A percentile compares a stretch with the other conserved stretches of the same genome.
Conservation (phyloP, 805 yeast genomes). For the Limtongozyma cylindracea region DNA sequence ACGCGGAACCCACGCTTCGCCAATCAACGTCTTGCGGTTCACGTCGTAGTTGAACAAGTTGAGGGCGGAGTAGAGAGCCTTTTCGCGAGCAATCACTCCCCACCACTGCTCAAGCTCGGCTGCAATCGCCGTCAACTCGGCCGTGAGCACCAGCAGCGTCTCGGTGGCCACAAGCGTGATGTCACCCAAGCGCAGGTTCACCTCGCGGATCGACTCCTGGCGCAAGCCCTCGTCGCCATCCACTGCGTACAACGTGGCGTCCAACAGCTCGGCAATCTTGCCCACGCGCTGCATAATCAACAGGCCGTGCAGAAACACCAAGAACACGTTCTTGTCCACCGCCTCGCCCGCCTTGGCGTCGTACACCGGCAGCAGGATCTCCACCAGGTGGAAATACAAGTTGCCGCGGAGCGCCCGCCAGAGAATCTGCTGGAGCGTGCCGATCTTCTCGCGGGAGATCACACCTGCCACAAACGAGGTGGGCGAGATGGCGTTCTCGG, state of each 20-base stretch:
- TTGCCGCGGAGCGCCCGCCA: slow-evolving; percentile 94
- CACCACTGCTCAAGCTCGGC: slow-evolving; percentile 23
- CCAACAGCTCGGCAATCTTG: slow-evolving; percentile 75
- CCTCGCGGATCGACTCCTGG: slow-evolving; percentile 7
- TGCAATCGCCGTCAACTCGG: slow-evolving; percentile 63
- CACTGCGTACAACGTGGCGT: slow-evolving; percentile 49
- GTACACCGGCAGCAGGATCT: slow-evolving; percentile 41
- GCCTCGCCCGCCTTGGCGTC: slow-evolving; percentile 30
- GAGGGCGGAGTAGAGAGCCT: too few relatives aligned
- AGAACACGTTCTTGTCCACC: slow-evolving; percentile 58
- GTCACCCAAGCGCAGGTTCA: slow-evolving; percentile 8
- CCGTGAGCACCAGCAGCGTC: slow-evolving; percentile 25
- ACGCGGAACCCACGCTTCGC: slow-evolving; percentile 2
- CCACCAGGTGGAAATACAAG: slow-evolving; percentile 49
- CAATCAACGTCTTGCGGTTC: too few relatives aligned
- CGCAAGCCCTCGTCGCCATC: slow-evolving; percentile 10
- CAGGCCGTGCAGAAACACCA: slow-evolving; percentile 81
- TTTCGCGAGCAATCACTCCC: too few relatives aligned
- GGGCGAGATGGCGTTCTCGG: slow-evolving; percentile 7
- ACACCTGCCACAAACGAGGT: slow-evolving; percentile 53
- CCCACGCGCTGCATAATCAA: slow-evolving; percentile 45
- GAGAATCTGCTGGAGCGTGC: slow-evolving; percentile 51
- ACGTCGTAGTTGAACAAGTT: too few relatives aligned
- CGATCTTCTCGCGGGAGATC: slow-evolving; percentile 43
- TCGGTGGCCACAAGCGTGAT: slow-evolving; percentile 10